These are phyloP conservation scores for Lodderomyces jiufengensis DNA, from an alignment of 1,139 yeast species.

Conservation along the genomic window DNA sequence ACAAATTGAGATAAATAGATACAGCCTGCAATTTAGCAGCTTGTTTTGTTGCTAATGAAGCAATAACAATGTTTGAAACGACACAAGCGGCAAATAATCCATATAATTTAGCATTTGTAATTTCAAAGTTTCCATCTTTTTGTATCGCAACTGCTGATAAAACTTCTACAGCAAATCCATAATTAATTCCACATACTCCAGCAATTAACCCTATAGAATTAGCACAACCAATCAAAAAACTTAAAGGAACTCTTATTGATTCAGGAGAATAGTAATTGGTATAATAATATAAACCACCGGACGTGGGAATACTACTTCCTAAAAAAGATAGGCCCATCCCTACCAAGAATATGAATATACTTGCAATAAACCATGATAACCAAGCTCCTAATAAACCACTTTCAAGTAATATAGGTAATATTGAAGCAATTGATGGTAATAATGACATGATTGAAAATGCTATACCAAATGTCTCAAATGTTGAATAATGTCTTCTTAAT, in stretches of 20 bases:
- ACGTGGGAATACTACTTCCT: constrained; percentile 68
- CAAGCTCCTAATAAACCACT: constrained; percentile 48
- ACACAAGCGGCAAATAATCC: constrained; percentile 38
- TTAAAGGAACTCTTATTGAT: constrained; percentile 28
- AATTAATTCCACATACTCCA: constrained; percentile 37
- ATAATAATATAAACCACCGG: constrained; percentile 68
- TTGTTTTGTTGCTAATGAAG: constrained; percentile 34
- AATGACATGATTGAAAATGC: constrained; percentile 54
- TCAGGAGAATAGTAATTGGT: constrained; percentile 39
- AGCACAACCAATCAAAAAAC: constrained; percentile 45
- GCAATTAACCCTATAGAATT: constrained; percentile 35
- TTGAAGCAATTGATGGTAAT: constrained; percentile 44
- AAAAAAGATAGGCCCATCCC: constrained; percentile 65
- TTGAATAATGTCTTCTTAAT: constrained; percentile 43
- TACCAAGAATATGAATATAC: constrained; percentile 53
- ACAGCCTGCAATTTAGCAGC: constrained; percentile 58
- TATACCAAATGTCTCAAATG: constrained; percentile 50
- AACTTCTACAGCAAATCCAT: constrained; percentile 36
- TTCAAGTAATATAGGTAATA: constrained; percentile 31
- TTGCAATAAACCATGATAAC: constrained; percentile 72
- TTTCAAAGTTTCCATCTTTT: constrained; percentile 29
- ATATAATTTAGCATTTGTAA: constrained; percentile 29
- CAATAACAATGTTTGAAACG: constrained; percentile 25
- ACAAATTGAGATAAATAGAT: constrained; percentile 54
- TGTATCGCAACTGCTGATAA: constrained; percentile 33